These are phyloP conservation scores for Solanum arcanum DNA, from an alignment of 257 asterid genomes.

Conservation along the genomic window DNA sequence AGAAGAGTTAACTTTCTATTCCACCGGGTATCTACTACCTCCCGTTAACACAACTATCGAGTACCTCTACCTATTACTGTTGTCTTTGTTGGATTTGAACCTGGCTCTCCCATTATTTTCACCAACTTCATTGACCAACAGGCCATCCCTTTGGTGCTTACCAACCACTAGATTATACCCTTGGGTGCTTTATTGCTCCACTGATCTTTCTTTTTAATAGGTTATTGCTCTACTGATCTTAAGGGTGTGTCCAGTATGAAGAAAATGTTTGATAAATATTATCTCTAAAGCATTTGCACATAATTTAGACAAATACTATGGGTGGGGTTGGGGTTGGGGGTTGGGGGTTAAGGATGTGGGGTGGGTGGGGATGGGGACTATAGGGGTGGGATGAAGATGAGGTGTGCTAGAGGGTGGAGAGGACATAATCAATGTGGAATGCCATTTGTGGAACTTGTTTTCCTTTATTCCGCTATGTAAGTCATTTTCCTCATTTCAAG, in stretches of 20 bases:
- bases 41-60: background rate
- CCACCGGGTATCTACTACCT: background rate
- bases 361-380: background rate
- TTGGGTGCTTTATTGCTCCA: background rate
- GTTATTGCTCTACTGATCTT: background rate
- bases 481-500: background rate
- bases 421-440: background rate
- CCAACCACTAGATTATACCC: background rate
- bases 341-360: background rate
- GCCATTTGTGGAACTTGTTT: background rate
- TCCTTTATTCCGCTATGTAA: background rate
- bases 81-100: background rate
- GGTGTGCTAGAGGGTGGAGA: background rate
- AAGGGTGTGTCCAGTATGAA: background rate
- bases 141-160: background rate
- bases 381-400: background rate
- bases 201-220: background rate
- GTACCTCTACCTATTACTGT: background rate
- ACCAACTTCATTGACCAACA: background rate
- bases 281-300: background rate
- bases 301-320: background rate
- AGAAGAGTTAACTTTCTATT: background rate
- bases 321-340: background rate
- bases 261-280: background rate
- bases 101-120: background rate